phyloP scores from a whole-genome alignment of 1,139 yeast species.

The Ogataea hybrid region DNA sequence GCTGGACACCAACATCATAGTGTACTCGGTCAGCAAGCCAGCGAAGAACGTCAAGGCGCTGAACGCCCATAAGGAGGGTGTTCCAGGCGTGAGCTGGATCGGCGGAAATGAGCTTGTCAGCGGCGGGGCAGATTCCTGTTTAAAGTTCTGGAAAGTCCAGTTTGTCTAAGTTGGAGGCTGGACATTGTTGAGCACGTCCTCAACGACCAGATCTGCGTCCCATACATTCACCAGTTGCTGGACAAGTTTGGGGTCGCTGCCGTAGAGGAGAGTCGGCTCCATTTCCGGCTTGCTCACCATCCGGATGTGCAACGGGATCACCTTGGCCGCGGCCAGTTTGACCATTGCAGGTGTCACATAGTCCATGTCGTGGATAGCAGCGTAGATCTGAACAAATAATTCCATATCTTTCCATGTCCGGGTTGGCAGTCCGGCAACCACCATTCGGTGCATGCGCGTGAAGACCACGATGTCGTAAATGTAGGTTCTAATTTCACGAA shows the following conservation, averaged over 20 bases:
- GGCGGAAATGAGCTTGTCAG: conserved; percentile 47
- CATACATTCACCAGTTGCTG: conserved; percentile 41
- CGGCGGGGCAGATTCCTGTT: conserved; percentile 79
- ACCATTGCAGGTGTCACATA: conserved; percentile 53
- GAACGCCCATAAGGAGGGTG: conserved; percentile 90
- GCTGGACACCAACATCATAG: conserved; percentile 73
- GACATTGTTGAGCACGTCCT: conserved; percentile 45
- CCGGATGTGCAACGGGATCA: conserved; percentile 44
- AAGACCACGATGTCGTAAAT: conserved; percentile 52
- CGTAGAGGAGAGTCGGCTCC: conserved; percentile 52
- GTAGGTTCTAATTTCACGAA: conserved; percentile 47
- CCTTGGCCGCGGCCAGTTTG: conserved; percentile 43
- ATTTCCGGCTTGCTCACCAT: conserved; percentile 37
- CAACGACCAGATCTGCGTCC: conserved; percentile 45
- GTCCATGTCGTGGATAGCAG: conserved; percentile 38
- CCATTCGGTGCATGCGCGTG: conserved; percentile 50
- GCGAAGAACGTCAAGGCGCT: conserved; percentile 69
- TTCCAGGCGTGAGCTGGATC: conserved; percentile 71
- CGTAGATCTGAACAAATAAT: conserved; percentile 37
- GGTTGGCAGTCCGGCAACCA: conserved; percentile 49
- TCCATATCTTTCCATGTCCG: conserved; percentile 42
- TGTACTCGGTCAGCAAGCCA: conserved; percentile 79
- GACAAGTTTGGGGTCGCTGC: conserved; percentile 46
- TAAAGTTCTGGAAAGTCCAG: conserved; percentile 65
- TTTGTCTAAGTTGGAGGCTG: conserved; percentile 41